Evolutionary conservation across 2,329 filamentous ascomycete species (phyloP), one percentile per base, ranked within the genome.

Genomic region (Xylaria sp.): DNA sequence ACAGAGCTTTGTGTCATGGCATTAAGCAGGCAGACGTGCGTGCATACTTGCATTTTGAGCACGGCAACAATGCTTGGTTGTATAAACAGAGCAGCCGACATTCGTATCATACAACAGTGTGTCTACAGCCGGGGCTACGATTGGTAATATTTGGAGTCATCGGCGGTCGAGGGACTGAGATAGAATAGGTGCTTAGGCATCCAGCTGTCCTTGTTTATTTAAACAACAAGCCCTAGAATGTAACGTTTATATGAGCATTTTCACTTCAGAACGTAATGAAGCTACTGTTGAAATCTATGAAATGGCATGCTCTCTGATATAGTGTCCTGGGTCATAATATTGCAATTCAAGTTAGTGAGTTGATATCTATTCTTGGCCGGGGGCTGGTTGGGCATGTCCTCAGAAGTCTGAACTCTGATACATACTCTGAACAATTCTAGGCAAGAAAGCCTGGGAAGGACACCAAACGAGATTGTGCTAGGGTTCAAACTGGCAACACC

Each of bases 191-290:
- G 4, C 21, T 37, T 19, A 11, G 31, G 6, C 13, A 40, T 37
- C 15, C 27, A 48, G 49, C 27, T 40, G 10, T 27, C 25, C 37
- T n/a, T n/a, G n/a, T n/a, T 29, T 38, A 40, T 51, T 33, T 6
- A 25, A 4, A 19, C n/a, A n/a, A n/a, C n/a, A n/a, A n/a, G n/a
- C 40, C 15, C 48, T 29, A 29, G 19, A 53, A 21, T 37, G 19
- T 48, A 62, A 54, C 43, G 54, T 58, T 58, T 21, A 44, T 19
- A 25, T 37, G 10, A 10, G 13, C n/a, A n/a, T n/a, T n/a, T n/a
- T n/a, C n/a, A n/a, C n/a, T n/a, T n/a, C n/a, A n/a, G n/a, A n/a
- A n/a, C n/a, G n/a, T n/a, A n/a, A n/a, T n/a, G n/a, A n/a, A n/a
- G n/a, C n/a, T n/a, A n/a, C n/a, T n/a, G n/a, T n/a, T n/a, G n/a